Evolutionary conservation across 2,329 filamentous ascomycete genomes (phyloP).

Genomic region (Aspergillus vadensis): DNA sequence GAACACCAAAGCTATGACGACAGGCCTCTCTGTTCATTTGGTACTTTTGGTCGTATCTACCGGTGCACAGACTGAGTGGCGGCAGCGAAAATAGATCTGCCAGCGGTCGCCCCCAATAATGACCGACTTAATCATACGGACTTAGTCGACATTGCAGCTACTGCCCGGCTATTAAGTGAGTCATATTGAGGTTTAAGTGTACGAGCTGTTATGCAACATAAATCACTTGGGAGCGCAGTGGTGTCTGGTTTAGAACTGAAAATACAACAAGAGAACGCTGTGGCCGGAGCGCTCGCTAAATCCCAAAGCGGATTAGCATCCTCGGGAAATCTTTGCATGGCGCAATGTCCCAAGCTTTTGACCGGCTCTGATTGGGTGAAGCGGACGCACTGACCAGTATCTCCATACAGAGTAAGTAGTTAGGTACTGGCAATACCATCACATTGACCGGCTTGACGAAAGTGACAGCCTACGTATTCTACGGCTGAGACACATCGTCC

Average conservation of each 20-base stretch:
- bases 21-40: neutral
- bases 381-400: constrained; percentile 10
- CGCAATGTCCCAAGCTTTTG: neutral
- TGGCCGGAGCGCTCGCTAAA: neutral
- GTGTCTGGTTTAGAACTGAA: neutral
- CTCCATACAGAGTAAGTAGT: neutral
- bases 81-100: constrained; percentile 21
- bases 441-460: neutral
- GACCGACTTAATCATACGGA: constrained; percentile 16
- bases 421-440: neutral
- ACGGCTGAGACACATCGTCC: neutral
- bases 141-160: neutral
- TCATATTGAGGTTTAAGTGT: neutral
- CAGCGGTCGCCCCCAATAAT: constrained; percentile 20
- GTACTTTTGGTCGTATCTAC: constrained; percentile 2
- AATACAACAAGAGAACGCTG: neutral
- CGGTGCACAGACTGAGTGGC: constrained; percentile 22
- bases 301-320: neutral
- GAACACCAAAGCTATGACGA: constrained; percentile 5
- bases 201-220: neutral
- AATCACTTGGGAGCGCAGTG: neutral
- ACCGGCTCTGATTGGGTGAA: neutral
- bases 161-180: too few relatives aligned
- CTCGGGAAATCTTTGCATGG: neutral
- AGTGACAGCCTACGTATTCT: constrained; percentile 5